Evolutionary conservation across 495 filamentous ascomycete species (phyloP), one percentile per base, ranked within the genome.

Genomic region (Tuber indicum): DNA sequence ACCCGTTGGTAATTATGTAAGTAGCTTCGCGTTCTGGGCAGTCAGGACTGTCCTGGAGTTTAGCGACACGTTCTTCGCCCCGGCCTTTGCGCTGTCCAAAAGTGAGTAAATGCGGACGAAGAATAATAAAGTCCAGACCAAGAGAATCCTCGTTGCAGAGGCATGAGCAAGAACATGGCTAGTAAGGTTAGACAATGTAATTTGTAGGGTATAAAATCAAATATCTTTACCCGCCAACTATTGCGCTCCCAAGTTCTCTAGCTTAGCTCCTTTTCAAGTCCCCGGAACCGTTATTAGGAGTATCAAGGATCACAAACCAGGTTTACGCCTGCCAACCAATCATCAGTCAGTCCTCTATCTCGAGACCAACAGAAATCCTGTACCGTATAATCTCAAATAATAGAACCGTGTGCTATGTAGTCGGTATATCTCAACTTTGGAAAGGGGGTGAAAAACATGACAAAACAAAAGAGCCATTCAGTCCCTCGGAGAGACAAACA

Each of bases 41-140:
- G 81, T 93, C 92, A 89, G 77, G 32, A 2, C 91, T 93, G 83
- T 94, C 92, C 79, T 92, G 89, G 73, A 94, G 90, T 85, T 93
- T 94, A 8, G 92, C 92, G 72, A 94, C 92, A 39, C 92, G 88
- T 83, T 94, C 92, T 73, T 94, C 92, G 12, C 92, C 92, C 58
- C 92, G 88, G 49, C 92, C 92, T 82, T 94, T 94, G 14, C 92
- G 87, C 82, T 83, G 21, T 75, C 39, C 45, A 72, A 43, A 21
- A 39, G 70, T 62, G 39, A 72, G 39, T 21, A 70, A 26, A 42
- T 71, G 32, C 21, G 21, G 8, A 47, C 7, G 49, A n/a, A 26
- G 21, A 4, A 66, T 7, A 42, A 41, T 41, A 69, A 52, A 44
- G 36, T 4, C 69, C 71, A 23, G 62, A 83, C 82, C 76, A 94